Conservation (phyloP, 345 rosid species). For the Brassica nigra region DNA sequence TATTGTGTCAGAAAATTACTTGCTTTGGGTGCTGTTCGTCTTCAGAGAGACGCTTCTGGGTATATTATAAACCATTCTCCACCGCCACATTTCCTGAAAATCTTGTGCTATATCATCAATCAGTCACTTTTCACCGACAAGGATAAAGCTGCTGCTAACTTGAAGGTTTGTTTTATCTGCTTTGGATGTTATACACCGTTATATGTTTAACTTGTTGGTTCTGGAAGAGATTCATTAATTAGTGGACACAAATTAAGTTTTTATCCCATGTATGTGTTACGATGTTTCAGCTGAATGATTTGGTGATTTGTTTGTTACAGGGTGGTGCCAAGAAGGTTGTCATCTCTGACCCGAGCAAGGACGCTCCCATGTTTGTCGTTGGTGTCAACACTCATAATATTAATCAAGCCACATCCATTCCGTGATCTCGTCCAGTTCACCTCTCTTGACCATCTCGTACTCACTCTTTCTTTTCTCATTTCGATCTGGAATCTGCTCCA, state of each 20-base stretch:
- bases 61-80: constrained; percentile 9
- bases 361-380: constrained; percentile 93
- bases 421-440: constrained; percentile 75
- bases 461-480: not conserved
- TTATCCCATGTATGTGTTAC: not conserved
- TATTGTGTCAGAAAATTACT: constrained; percentile 86
- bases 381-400: constrained; percentile 56
- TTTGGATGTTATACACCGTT: not conserved
- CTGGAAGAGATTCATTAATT: not conserved
- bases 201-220: not conserved
- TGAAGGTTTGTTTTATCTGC: constrained; percentile 58
- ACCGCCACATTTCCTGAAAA: no score
- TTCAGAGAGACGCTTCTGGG: constrained; percentile 95
- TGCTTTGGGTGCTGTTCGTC: constrained; percentile 98
- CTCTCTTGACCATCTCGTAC: constrained; percentile 70
- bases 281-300: not conserved
- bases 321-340: constrained; percentile 97
- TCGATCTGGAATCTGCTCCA: no score
- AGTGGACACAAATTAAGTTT: not conserved
- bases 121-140: constrained; percentile 72
- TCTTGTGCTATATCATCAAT: no score
- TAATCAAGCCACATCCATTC: constrained; percentile 70
- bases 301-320: constrained; percentile 41
- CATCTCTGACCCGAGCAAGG: constrained; percentile 89
- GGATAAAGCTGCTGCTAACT: constrained; percentile 91